Percentiles rank a stretch among this genome's conserved stretches.
Conservation (phyloP, 2,329 filamentous ascomycete species). For the Huntiella moniliformis region DNA sequence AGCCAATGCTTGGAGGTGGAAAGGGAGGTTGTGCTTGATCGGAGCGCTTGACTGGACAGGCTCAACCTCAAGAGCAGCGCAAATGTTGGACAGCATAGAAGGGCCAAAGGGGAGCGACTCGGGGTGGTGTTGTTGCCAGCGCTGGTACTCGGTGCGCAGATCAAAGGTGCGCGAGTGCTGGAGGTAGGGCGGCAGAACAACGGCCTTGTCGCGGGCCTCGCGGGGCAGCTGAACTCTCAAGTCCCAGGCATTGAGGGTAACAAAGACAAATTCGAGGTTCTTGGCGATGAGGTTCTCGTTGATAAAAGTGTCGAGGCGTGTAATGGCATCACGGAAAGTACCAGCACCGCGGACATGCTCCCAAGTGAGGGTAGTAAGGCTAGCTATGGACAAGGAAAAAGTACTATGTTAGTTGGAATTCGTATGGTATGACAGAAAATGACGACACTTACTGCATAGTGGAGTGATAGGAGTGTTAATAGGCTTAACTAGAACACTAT, state of each 20-base stretch:
- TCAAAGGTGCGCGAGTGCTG: conserved; percentile 97
- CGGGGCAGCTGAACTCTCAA: conserved; percentile 91
- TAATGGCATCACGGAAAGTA: conserved; percentile 90
- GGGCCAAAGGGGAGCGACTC: conserved; percentile 94
- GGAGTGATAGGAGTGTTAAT: conserved; percentile 98
- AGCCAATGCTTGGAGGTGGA: conserved; percentile 88
- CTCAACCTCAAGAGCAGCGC: conserved; percentile 92
- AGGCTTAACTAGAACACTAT: conserved; percentile 92
- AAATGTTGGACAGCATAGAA: conserved; percentile 91
- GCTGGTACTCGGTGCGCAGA: conserved; percentile 88
- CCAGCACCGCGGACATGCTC: conserved; percentile 96
- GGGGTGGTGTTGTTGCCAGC: conserved; percentile 96
- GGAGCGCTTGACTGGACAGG: conserved; percentile 92
- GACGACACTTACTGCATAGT: conserved; percentile 60
- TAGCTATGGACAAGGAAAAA: conserved; percentile 38
- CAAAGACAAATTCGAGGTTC: conserved; percentile 93
- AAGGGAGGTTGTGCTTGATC: conserved; percentile 96
- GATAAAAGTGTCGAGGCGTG: conserved; percentile 84
- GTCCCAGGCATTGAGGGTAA: conserved; percentile 96
- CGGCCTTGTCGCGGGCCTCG: conserved; percentile 94
- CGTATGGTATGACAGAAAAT: conserved; percentile 2
- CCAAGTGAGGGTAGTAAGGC: conserved; percentile 92
- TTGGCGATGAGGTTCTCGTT: conserved; percentile 78
- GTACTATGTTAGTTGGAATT: conserved; percentile 6
- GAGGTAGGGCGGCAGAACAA: conserved; percentile 86